These are phyloP conservation scores for Cantharellus anzutake DNA, from an alignment of 768 basidiomycete genomes.

Conservation along the genomic window DNA sequence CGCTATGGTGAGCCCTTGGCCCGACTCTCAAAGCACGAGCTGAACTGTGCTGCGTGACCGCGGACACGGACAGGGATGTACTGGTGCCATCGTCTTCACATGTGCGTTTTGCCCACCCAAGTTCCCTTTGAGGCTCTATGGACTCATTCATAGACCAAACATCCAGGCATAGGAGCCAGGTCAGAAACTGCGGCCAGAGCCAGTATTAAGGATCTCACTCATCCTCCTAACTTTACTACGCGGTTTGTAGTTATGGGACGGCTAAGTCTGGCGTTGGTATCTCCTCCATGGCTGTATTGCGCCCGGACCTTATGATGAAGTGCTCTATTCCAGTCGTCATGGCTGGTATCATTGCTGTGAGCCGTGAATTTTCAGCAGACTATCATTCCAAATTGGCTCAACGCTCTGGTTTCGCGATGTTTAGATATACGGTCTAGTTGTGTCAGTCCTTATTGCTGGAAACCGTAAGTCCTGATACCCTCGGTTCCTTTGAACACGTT, in stretches of 20 bases:
- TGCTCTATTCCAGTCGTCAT: conserved; percentile 95
- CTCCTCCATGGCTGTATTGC: conserved; percentile 92
- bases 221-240: background rate
- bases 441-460: conserved; percentile 88
- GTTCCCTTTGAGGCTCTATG: background rate
- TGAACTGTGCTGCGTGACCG: background rate
- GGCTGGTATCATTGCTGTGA: conserved; percentile 99
- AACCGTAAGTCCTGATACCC: conserved; percentile 38
- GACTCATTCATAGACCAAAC: background rate
- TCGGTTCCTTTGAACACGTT: background rate
- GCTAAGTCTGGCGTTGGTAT: conserved; percentile 98
- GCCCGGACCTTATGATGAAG: conserved; percentile 96
- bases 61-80: conserved; percentile 44
- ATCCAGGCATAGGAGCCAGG: conserved; percentile 70
- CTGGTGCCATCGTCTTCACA: conserved; percentile 92
- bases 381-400: background rate
- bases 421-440: conserved; percentile 94
- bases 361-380: conserved; percentile 14
- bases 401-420: background rate
- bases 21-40: conserved; percentile 6
- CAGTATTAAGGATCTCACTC: background rate
- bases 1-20: conserved; percentile 51
- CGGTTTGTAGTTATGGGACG: conserved; percentile 70
- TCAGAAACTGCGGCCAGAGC: conserved; percentile 18
- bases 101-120: conserved; percentile 35